Evolutionary conservation across 2,329 filamentous ascomycete species (phyloP).

Genomic region (Elsinoe necatrix): DNA sequence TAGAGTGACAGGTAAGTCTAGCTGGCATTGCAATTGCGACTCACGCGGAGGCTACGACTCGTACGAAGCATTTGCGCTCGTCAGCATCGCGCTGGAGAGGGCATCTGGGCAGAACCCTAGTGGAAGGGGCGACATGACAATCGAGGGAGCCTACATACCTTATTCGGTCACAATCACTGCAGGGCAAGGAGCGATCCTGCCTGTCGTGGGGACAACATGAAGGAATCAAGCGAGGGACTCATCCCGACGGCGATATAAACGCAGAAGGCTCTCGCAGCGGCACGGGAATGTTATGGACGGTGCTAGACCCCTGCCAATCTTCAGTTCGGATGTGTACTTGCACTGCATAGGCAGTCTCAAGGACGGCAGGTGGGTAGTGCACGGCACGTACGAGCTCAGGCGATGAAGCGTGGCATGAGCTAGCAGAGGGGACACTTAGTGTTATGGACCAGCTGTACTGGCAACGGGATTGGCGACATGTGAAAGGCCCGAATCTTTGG

Average conservation of each 20-base stretch:
- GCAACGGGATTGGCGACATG: not conserved
- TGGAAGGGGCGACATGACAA: too few species aligned
- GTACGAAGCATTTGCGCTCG: too few species aligned
- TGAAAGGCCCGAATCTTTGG: not conserved
- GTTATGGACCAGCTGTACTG: not conserved
- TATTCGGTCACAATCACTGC: not conserved
- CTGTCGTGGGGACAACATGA: not conserved
- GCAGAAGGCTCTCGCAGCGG: not conserved
- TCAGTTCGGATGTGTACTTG: not conserved
- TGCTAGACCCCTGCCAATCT: not conserved
- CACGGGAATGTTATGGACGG: not conserved
- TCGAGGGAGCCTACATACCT: too few species aligned
- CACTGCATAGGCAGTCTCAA: not conserved
- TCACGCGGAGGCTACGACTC: too few species aligned
- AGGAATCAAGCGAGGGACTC: not conserved
- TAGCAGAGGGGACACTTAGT: not conserved
- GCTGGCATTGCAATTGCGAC: too few species aligned
- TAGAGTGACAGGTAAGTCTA: too few species aligned
- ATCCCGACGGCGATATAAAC: not conserved
- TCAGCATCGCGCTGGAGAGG: too few species aligned
- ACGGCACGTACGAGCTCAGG: not conserved
- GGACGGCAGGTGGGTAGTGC: not conserved
- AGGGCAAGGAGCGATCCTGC: not conserved
- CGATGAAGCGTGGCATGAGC: not conserved
- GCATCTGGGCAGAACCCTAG: too few species aligned